Evolutionary conservation across 176 grass and related monocot species (phyloP), one percentile per base, ranked within the genome.

Genomic region (Leersia perrieri): DNA sequence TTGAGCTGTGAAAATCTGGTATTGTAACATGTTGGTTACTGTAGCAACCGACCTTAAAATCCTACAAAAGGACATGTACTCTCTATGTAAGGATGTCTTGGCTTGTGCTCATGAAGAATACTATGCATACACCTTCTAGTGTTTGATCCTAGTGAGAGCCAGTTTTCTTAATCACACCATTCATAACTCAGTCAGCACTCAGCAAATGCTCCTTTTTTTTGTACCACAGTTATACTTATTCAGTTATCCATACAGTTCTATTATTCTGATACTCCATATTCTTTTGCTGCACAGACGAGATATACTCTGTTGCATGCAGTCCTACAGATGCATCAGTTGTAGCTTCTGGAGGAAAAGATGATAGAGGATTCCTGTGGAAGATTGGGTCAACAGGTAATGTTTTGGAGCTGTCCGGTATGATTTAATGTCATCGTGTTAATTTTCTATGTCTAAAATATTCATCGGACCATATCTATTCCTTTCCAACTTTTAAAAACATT

Each of bases 311-410:
- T 18, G 88, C 90, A 3, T 93, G 90, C 88, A 98, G 88, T 86
- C 96, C 96, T 49, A 55, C 30, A 68, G 88, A 98, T 73, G 28
- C 86, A 69, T 89, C 73, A 33, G 86, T 98, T 89, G 96, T 93
- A 55, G 90, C 89, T 33, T 89, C 96, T 60, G 92, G 96, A 64
- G 92, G 90, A 25, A 93, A 88, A 87, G 92, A 98, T 76, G 96
- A 98, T 76, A 98, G 72, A 86, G 96, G 86, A 66, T 98, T 91
- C 70, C 45, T 98, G 62, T 98, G 92, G 96, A 95, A 85, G 70
- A 98, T 95, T 88, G 90, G 92, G 75, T 87, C 81, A 71, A 9
- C 63, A 81, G 90, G 90, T 55, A 42, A 60, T 51, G 63, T 41
- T 39, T 14, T 93, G 64, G 96, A 98, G 88, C 88, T 98, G 66